Base-by-base conservation (phyloP, 2,329 filamentous ascomycete genomes). In the Pseudogymnoascus sp. region DNA sequence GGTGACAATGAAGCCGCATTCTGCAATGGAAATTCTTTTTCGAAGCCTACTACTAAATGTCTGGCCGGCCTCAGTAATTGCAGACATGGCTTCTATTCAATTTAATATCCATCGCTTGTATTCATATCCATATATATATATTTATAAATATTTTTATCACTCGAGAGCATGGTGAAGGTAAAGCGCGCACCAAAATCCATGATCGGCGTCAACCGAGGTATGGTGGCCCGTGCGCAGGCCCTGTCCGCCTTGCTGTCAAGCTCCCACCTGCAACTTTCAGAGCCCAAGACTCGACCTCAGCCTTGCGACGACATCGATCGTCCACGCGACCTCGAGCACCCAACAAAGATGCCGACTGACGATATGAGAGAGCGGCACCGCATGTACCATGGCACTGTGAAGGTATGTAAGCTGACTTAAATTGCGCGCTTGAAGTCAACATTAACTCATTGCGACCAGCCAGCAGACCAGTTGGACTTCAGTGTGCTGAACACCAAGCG, bases 131-230 rank as follows among this genome's bases (percentile, higher is more conserved):
- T 55, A 33, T 33, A 33, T 33, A 33, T 55, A 33, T 33, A n/a
- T 13, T 55, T 55, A 31, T 4, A 55, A 55, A 55, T 55, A 55
- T 55, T 33, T 13, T 55, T 18, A 55, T 55, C 48, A 55, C 29
- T 55, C 4, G 3, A 21, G 15, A 55, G 48, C 15, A 55, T 55
- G 48, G 48, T 55, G n/a, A 55, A 55, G 48, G 48, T 55, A 8
- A 55, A 55, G 48, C 48, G 48, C 18, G 48, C 48, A 55, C 48
- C 48, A n/a, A 55, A 55, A 33, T 55, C 48, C 15, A 55, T 55
- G 48, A 55, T 55, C 13, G 48, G 48, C n/a, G 48, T 55, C 48
- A 55, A 55, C 48, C 48, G 48, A 55, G 48, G 48, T 10, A 55
- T 55, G 48, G 48, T 55, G 48, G 48, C 48, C 48, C 48, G 48